Evolutionary conservation across 2,329 filamentous ascomycete species (phyloP).

Genomic region (Fusarium falciforme): DNA sequence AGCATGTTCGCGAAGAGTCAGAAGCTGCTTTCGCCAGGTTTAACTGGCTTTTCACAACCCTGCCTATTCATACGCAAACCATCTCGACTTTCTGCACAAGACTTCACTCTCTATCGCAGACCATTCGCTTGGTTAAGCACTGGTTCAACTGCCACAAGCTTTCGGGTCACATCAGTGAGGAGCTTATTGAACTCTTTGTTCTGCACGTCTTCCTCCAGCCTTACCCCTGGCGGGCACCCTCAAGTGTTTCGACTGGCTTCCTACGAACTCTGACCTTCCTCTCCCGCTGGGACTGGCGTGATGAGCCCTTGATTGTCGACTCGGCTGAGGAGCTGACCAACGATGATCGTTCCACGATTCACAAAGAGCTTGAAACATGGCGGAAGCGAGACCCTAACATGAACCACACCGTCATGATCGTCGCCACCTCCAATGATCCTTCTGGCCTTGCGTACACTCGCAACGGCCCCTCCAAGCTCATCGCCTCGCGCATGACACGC

Average conservation of each 20-base stretch:
- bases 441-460: constrained; percentile 86
- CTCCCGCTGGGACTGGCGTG: constrained; percentile 91
- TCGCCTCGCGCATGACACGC: constrained; percentile 84
- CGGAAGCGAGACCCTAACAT: constrained; percentile 88
- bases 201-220: constrained; percentile 83
- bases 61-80: constrained; percentile 84
- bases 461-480: constrained; percentile 78
- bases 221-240: constrained; percentile 82
- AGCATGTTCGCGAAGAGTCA: constrained; percentile 74
- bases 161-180: constrained; percentile 77
- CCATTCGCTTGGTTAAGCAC: constrained; percentile 85
- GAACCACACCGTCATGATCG: constrained; percentile 85
- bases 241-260: constrained; percentile 82
- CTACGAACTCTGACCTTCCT: constrained; percentile 83
- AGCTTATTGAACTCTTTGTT: constrained; percentile 86
- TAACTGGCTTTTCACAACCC: constrained; percentile 76
- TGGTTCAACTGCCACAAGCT: constrained; percentile 92
- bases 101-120: constrained; percentile 81
- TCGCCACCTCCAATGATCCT: constrained; percentile 80
- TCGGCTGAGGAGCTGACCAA: constrained; percentile 70
- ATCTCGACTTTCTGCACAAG: constrained; percentile 84
- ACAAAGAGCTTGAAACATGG: constrained; percentile 83
- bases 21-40: constrained; percentile 76
- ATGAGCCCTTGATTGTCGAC: constrained; percentile 84
- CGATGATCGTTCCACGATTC: constrained; percentile 71